A percentile compares a stretch with the other conserved stretches of the same genome.
These are phyloP conservation scores for Talaromyces atroroseus DNA, from an alignment of 2,329 filamentous ascomycete species.

Conservation along the genomic window DNA sequence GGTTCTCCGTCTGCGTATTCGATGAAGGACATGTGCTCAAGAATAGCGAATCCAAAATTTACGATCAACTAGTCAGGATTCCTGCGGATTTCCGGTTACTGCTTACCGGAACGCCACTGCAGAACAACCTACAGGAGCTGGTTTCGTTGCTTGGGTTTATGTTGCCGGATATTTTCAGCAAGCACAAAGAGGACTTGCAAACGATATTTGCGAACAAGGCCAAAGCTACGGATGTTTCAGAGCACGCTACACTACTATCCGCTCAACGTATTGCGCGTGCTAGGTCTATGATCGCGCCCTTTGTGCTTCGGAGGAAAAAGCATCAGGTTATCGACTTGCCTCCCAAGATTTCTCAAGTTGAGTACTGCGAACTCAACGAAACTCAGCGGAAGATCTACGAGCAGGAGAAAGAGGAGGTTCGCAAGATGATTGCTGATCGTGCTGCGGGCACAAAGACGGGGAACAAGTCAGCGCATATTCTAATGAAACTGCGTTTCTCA, in stretches of 20 bases:
- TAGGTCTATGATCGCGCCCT: slow-evolving; percentile 87
- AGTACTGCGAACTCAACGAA: slow-evolving; percentile 73
- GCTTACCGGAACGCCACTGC: slow-evolving; percentile 83
- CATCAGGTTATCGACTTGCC: slow-evolving; percentile 86
- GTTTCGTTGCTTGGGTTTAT: slow-evolving; percentile 90
- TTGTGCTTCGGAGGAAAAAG: slow-evolving; percentile 91
- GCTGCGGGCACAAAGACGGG: slow-evolving; percentile 51
- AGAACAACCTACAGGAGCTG: slow-evolving; percentile 93
- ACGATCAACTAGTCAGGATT: slow-evolving; percentile 72
- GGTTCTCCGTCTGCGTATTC: slow-evolving; percentile 64
- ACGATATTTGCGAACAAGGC: slow-evolving; percentile 90
- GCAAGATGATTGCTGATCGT: slow-evolving; percentile 56
- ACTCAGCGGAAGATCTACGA: slow-evolving; percentile 70
- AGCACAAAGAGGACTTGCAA: slow-evolving; percentile 70
- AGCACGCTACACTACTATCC: slow-evolving; percentile 76
- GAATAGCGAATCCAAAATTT: slow-evolving; percentile 76
- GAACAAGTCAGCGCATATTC: slow-evolving; percentile 57
- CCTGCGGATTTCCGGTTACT: slow-evolving; percentile 77
- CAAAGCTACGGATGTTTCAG: slow-evolving; percentile 61
- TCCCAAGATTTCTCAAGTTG: slow-evolving; percentile 68
- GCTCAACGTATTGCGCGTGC: slow-evolving; percentile 81
- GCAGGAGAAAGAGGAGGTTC: slow-evolving; percentile 58
- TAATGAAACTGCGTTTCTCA: slow-evolving; percentile 89
- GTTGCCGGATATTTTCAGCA: slow-evolving; percentile 74
- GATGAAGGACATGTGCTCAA: slow-evolving; percentile 94